Base-by-base conservation (phyloP, 176 grass and related monocot genomes). In the Chloris gayana region DNA sequence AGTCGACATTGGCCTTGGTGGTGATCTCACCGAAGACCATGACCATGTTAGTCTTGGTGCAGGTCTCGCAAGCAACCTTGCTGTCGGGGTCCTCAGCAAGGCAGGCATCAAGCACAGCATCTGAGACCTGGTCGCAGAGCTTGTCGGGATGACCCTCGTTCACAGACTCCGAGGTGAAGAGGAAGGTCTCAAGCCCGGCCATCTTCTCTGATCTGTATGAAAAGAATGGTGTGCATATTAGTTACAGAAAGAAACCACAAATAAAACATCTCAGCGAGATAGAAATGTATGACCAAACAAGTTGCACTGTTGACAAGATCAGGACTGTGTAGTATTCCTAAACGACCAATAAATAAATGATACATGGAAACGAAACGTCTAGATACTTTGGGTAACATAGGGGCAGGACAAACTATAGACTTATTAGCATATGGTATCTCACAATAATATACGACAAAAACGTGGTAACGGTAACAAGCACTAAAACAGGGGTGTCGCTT, bases 1-100 rank as follows among this genome's bases (percentile, higher is more conserved):
- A 86, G 78, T 86, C 63, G 0, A 86, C 78, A 3, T 86, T 86
- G 63, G 85, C 85, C 78, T 86, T 86, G 70, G 85, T 86, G 71
- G 85, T 86, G 85, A 86, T 86, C 85, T 86, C 85, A 24, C 85
- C 85, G 76, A 86, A 86, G 63, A 86, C 85, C 85, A 86, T 86
- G 70, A 86, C 85, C 85, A 86, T 86, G 85, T 86, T 81, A 38
- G 85, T 86, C 78, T 86, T 86, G 63, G 85, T 86, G 85, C 85
- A 86, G 38, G 85, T 86, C 85, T 86, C 84, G 26, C 84, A 86
- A 61, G 84, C 84, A 60, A 86, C 84, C 77, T 86, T 86, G 84
- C 84, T 86, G 77, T 86, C 84, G 1, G 84, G 84, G 63, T 86
- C 84, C 77, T 86, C 77, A 3, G 84, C 84, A 68, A 86, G 84